These are phyloP conservation scores for Brettanomyces anomalus DNA, from an alignment of 805 yeast species.

Conservation along the genomic window DNA sequence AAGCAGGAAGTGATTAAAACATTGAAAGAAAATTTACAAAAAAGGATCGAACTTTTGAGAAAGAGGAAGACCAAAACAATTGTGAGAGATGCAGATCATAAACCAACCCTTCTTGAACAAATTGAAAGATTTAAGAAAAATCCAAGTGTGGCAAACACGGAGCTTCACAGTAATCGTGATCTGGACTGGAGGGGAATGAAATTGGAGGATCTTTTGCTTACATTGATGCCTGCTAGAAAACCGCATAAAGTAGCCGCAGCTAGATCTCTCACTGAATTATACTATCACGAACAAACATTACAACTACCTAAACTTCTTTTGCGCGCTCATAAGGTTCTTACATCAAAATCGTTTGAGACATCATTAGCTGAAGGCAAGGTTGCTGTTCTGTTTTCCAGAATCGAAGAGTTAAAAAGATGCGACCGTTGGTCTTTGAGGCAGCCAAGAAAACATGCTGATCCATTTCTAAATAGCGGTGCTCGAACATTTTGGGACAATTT, in stretches of 20 bases:
- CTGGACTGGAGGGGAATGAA: constrained; percentile 30
- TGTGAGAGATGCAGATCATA: no score
- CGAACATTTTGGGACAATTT: constrained; percentile 65
- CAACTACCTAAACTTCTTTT: constrained; percentile 78
- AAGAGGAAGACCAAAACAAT: no score
- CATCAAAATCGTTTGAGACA: constrained; percentile 78
- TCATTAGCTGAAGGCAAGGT: constrained; percentile 86
- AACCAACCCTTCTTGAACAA: no score
- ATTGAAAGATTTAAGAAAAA: constrained; percentile 18
- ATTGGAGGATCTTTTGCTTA: constrained; percentile 33
- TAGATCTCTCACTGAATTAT: constrained; percentile 73
- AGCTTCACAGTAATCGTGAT: constrained; percentile 22
- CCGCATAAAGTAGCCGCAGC: constrained; percentile 50
- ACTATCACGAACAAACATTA: constrained; percentile 78
- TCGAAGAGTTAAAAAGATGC: constrained; percentile 82
- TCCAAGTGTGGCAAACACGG: constrained; percentile 18
- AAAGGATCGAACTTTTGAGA: no score
- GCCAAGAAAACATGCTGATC: constrained; percentile 64
- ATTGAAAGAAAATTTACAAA: no score
- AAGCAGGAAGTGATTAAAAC: no score
- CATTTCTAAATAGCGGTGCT: constrained; percentile 34
- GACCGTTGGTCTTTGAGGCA: constrained; percentile 90
- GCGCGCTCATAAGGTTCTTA: constrained; percentile 75
- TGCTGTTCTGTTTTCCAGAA: constrained; percentile 80
- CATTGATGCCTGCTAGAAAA: constrained; percentile 39